A percentile compares a stretch with the other conserved stretches of the same genome.
Conservation (phyloP, 805 yeast species). For the Metschnikowia matae region DNA sequence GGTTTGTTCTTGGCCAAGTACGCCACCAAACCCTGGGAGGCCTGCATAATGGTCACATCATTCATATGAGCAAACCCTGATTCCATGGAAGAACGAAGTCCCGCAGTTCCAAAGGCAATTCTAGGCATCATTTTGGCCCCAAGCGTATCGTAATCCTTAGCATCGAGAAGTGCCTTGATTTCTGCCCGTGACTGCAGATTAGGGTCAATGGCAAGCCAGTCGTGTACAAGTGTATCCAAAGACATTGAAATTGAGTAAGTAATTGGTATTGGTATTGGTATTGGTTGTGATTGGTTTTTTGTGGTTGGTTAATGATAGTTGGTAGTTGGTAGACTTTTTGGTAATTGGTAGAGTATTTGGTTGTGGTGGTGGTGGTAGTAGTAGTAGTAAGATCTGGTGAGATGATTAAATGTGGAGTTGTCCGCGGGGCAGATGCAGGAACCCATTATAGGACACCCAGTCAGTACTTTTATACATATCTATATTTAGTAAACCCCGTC, state of each 20-base stretch:
- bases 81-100: constrained; percentile 81
- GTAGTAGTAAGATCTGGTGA: too few species aligned
- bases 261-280: too few species aligned
- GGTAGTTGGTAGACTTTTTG: too few species aligned
- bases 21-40: constrained; percentile 75
- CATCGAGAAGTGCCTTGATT: constrained; percentile 42
- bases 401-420: too few species aligned
- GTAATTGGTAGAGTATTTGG: too few species aligned
- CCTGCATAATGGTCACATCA: constrained; percentile 81
- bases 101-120: constrained; percentile 90
- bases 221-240: constrained; percentile 26
- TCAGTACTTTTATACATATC: too few species aligned
- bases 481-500: too few species aligned
- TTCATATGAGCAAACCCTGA: constrained; percentile 91
- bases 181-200: constrained; percentile 51
- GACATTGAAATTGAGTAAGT: background rate
- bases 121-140: constrained; percentile 52
- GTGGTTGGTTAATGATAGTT: too few species aligned
- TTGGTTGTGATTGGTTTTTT: too few species aligned
- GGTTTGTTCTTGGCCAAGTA: constrained; percentile 32
- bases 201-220: constrained; percentile 36
- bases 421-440: too few species aligned
- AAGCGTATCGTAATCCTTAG: constrained; percentile 40
- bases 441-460: too few species aligned
- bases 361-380: too few species aligned